Conservation (phyloP, 768 basidiomycete genomes). For the Gautieria morchelliformis region DNA sequence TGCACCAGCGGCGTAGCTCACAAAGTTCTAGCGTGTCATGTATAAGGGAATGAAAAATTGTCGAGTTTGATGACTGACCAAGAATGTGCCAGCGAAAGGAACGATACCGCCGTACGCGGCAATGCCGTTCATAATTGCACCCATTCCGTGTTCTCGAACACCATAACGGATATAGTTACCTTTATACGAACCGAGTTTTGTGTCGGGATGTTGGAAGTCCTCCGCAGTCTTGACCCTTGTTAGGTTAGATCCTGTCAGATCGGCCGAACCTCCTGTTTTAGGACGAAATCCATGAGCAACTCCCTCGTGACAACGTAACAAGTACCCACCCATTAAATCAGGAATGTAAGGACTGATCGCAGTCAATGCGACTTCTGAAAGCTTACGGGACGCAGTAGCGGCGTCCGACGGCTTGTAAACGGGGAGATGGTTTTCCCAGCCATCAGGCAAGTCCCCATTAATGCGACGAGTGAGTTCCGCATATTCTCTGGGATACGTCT, state of each 20-base stretch:
- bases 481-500: slow-evolving; percentile 77
- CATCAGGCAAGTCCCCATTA: slow-evolving; percentile 68
- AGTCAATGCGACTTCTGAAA: slow-evolving; percentile 82
- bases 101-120: slow-evolving; percentile 85
- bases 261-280: slow-evolving; percentile 72
- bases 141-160: slow-evolving; percentile 97
- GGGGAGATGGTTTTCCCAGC: slow-evolving; percentile 81
- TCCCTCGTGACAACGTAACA: not conserved
- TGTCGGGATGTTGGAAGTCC: slow-evolving; percentile 89
- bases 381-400: slow-evolving; percentile 86
- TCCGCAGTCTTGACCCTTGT: slow-evolving; percentile 76
- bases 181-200: slow-evolving; percentile 71
- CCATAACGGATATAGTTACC: slow-evolving; percentile 94
- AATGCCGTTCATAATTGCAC: slow-evolving; percentile 88
- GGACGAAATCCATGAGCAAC: not conserved
- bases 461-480: slow-evolving; percentile 82
- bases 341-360: slow-evolving; percentile 67
- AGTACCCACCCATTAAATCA: slow-evolving; percentile 40
- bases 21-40: slow-evolving; percentile 59
- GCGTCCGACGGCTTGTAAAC: slow-evolving; percentile 76
- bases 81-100: slow-evolving; percentile 87
- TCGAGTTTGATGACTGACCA: slow-evolving; percentile 36
- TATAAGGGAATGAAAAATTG: slow-evolving; percentile 8
- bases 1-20: slow-evolving; percentile 88
- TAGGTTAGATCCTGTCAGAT: slow-evolving; percentile 86